Evolutionary conservation across 768 basidiomycete genomes (phyloP).

Genomic region (Cubamyces sp.): DNA sequence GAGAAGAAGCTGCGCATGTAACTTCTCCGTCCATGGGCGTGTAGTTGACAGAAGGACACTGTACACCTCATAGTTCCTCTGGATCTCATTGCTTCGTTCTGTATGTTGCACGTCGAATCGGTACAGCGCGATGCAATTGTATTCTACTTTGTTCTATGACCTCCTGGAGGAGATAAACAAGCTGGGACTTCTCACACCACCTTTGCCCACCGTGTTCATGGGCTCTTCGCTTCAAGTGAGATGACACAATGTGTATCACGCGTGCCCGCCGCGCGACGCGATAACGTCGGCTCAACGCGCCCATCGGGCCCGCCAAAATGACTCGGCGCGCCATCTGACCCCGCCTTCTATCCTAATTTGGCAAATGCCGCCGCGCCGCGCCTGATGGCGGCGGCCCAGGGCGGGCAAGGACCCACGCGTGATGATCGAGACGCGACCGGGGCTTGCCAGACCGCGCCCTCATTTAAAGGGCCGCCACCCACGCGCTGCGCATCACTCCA

Average conservation of each 20-base stretch:
- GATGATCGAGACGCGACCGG: conserved; percentile 11
- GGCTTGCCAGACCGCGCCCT: conserved; percentile 1
- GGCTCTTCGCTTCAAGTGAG: background rate
- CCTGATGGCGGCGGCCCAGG: background rate
- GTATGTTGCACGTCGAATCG: background rate
- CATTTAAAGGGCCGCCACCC: background rate
- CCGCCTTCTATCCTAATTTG: background rate
- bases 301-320: background rate
- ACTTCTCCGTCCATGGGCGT: background rate
- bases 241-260: background rate
- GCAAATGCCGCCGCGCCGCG: conserved; percentile 14
- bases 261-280: background rate
- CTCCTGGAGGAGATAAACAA: background rate
- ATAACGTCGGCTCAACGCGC: background rate
- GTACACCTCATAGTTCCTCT: background rate
- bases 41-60: background rate
- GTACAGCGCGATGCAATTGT: conserved; percentile 2
- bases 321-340: conserved; percentile 15
- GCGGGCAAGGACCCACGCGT: background rate
- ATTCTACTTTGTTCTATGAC: conserved; percentile 2
- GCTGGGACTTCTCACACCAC: background rate
- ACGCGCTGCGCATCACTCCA: conserved; percentile 7
- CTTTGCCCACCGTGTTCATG: background rate
- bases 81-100: background rate
- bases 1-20: conserved; percentile 50